Conservation (phyloP, 805 yeast genomes). For the Kockiozyma suomiensis region DNA sequence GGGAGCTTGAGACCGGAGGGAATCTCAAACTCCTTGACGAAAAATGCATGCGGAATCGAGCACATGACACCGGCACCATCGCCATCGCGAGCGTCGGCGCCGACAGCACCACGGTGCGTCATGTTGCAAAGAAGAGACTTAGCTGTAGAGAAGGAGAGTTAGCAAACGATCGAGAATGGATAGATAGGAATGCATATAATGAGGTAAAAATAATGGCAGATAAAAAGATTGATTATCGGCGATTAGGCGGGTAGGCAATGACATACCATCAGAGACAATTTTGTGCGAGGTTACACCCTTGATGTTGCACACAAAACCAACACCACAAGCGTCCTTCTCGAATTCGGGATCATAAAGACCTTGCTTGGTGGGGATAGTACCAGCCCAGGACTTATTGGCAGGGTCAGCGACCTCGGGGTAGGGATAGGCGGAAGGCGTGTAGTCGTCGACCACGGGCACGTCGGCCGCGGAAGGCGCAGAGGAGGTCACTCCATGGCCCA, state of each 20-base stretch:
- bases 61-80: slow-evolving; percentile 98
- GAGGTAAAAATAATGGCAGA: background rate
- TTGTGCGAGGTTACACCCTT: slow-evolving; percentile 87
- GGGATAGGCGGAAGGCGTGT: slow-evolving; percentile 28
- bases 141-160: slow-evolving; percentile 20
- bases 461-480: slow-evolving; percentile 16
- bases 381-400: slow-evolving; percentile 88
- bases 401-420: slow-evolving; percentile 43
- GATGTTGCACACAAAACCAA: slow-evolving; percentile 94
- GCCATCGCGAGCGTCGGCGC: slow-evolving; percentile 93
- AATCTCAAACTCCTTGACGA: slow-evolving; percentile 79
- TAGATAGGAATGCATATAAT: background rate
- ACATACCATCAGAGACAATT: slow-evolving; percentile 82
- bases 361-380: slow-evolving; percentile 78
- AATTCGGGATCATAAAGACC: slow-evolving; percentile 92
- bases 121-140: slow-evolving; percentile 84
- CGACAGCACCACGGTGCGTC: slow-evolving; percentile 99
- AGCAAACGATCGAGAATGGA: background rate
- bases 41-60: slow-evolving; percentile 86
- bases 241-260: background rate
- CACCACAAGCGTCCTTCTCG: slow-evolving; percentile 98
- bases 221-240: background rate
- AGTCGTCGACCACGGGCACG: slow-evolving; percentile 23
- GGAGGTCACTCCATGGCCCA: slow-evolving; percentile 31
- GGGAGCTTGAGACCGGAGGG: slow-evolving; percentile 72